Conservation (phyloP, 2,329 filamentous ascomycete species). For the Talaromyces sp. region DNA sequence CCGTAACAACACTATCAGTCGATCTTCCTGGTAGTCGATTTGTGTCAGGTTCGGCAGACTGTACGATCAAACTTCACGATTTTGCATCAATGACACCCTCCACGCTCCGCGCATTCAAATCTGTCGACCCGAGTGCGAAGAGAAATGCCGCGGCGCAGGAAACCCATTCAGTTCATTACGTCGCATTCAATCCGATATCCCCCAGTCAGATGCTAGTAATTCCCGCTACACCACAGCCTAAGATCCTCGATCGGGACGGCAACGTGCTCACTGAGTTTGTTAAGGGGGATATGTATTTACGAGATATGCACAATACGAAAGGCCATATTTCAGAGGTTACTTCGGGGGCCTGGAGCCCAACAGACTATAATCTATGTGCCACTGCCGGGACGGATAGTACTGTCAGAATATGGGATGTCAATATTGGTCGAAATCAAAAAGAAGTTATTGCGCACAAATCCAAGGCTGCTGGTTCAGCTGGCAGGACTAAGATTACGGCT, state of each 20-base stretch:
- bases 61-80: constrained; percentile 86
- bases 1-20: constrained; percentile 76
- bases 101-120: constrained; percentile 89
- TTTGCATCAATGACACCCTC: constrained; percentile 94
- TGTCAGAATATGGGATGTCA: constrained; percentile 93
- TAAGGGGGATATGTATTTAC: constrained; percentile 97
- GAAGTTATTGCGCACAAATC: constrained; percentile 96
- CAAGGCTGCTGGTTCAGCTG: constrained; percentile 77
- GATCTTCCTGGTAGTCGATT: constrained; percentile 81
- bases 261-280: constrained; percentile 81
- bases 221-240: constrained; percentile 82
- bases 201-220: constrained; percentile 79
- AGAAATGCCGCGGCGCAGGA: constrained; percentile 69
- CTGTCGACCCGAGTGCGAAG: constrained; percentile 75
- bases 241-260: constrained; percentile 83
- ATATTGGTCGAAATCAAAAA: constrained; percentile 81
- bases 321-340: constrained; percentile 91
- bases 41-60: constrained; percentile 87
- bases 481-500: constrained; percentile 87
- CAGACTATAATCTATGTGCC: constrained; percentile 74
- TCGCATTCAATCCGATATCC: constrained; percentile 77
- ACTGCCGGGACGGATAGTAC: constrained; percentile 95
- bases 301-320: constrained; percentile 97
- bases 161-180: constrained; percentile 80
- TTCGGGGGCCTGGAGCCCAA: constrained; percentile 84